Conservation (phyloP, 495 filamentous ascomycete genomes). For the Echria macrotheca region DNA sequence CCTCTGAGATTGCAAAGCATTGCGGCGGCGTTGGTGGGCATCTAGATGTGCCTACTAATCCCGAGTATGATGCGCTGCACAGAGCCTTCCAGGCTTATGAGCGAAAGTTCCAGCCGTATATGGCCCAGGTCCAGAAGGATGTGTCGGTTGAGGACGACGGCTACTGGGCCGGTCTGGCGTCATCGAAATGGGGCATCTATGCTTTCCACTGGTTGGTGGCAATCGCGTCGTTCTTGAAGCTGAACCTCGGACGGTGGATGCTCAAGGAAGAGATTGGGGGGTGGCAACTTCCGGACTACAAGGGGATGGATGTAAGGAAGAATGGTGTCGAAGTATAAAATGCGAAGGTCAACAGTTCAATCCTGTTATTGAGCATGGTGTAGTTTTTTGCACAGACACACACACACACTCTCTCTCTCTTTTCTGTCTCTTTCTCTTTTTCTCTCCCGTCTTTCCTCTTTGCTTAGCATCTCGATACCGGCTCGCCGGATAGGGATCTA, state of each 20-base stretch:
- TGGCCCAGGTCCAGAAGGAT: background rate
- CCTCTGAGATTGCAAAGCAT: conserved; percentile 43
- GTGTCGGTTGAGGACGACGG: background rate
- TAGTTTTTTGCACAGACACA: too few relatives aligned
- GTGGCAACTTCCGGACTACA: background rate
- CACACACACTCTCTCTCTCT: too few relatives aligned
- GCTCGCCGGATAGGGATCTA: too few relatives aligned
- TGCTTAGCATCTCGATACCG: too few relatives aligned
- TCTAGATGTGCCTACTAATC: too few relatives aligned
- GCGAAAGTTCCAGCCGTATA: background rate
- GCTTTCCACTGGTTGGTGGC: background rate
- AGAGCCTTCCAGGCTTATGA: background rate
- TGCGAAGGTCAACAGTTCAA: too few relatives aligned
- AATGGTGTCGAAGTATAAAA: too few relatives aligned
- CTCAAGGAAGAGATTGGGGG: background rate
- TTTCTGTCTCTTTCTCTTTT: too few relatives aligned
- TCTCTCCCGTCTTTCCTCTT: too few relatives aligned
- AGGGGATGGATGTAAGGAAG: background rate
- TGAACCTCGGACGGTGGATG: background rate
- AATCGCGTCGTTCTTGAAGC: background rate
- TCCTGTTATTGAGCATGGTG: too few relatives aligned
- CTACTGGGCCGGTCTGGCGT: background rate
- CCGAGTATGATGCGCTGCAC: background rate
- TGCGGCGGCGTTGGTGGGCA: background rate
- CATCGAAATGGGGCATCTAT: background rate